Evolutionary conservation across 129 eudicot genomes (phyloP).

Genomic region (Flaveria ramosissima): DNA sequence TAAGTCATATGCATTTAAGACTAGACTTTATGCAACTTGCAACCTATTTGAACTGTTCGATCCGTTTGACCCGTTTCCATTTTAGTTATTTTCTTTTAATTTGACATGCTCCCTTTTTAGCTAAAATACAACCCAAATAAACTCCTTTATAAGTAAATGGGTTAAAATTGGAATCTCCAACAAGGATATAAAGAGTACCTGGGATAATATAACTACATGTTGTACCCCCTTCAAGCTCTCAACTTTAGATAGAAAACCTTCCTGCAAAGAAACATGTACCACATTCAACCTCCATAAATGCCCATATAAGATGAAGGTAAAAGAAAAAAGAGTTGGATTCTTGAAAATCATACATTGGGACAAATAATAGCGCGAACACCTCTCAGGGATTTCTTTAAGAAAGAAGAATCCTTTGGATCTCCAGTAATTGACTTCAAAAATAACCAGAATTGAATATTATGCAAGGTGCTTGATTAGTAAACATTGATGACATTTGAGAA

Average conservation of each 20-base stretch:
- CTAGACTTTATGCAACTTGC: not conserved
- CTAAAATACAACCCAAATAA: not conserved
- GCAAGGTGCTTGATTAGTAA: slow-evolving; percentile 1
- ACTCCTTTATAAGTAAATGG: not conserved
- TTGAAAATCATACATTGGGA: slow-evolving; percentile 58
- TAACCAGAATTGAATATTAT: slow-evolving; percentile 22
- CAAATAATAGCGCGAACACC: slow-evolving; percentile 88
- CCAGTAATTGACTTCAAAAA: slow-evolving; percentile 65
- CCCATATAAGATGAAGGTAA: slow-evolving; percentile 6
- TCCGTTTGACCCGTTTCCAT: not conserved
- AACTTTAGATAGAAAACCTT: slow-evolving; percentile 63
- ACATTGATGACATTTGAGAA: not conserved
- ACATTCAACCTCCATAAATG: slow-evolving; percentile 25
- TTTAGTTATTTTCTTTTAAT: not conserved
- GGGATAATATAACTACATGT: slow-evolving; percentile 82
- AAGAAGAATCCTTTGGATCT: slow-evolving; percentile 59
- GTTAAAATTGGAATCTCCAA: not conserved
- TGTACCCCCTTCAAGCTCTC: slow-evolving; percentile 75
- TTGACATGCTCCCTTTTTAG: not conserved
- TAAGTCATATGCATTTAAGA: not conserved
- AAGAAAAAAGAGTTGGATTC: slow-evolving; percentile 8
- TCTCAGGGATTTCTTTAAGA: slow-evolving; percentile 68
- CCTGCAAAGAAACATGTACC: slow-evolving; percentile 49
- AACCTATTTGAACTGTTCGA: not conserved
- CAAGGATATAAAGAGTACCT: slow-evolving; percentile 54